A percentile compares a stretch with the other conserved stretches of the same genome.
Conservation (phyloP, 106 monocot genomes). For the Phalaenopsis equestris region DNA sequence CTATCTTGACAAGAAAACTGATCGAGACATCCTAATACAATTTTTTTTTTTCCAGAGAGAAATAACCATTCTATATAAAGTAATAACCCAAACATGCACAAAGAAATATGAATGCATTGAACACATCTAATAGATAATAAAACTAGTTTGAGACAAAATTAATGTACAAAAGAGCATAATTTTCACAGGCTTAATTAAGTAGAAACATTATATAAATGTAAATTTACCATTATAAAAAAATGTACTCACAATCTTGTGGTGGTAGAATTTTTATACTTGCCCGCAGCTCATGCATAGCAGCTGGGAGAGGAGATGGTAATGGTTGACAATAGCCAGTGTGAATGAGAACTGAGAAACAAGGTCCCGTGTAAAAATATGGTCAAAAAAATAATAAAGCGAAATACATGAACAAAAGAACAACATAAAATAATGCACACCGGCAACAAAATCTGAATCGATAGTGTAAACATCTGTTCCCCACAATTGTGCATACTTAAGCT, state of each 20-base stretch:
- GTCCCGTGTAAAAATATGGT: not conserved
- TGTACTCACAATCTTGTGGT: constrained; percentile 58
- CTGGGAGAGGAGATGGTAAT: constrained; percentile 55
- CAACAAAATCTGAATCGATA: constrained; percentile 90
- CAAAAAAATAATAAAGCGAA: not conserved
- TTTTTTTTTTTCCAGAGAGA: too few species aligned
- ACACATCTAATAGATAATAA: not conserved
- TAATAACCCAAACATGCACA: not conserved
- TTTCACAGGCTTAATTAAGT: not conserved
- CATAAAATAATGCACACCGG: constrained; percentile 38
- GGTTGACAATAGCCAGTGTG: constrained; percentile 84
- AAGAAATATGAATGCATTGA: not conserved
- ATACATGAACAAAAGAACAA: not conserved
- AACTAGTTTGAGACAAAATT: not conserved
- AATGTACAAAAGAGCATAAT: not conserved
- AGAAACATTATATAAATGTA: not conserved
- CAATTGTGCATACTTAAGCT: constrained; percentile 76
- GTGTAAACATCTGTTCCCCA: constrained; percentile 97
- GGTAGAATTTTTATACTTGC: constrained; percentile 64
- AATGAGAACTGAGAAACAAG: constrained; percentile 62
- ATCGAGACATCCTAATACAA: too few species aligned
- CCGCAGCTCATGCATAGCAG: constrained; percentile 63
- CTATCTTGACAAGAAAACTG: too few species aligned
- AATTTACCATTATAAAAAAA: constrained; percentile 2
- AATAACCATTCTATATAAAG: too few species aligned